Evolutionary conservation across 768 basidiomycete genomes (phyloP).

Genomic region (Cyathus striatus): DNA sequence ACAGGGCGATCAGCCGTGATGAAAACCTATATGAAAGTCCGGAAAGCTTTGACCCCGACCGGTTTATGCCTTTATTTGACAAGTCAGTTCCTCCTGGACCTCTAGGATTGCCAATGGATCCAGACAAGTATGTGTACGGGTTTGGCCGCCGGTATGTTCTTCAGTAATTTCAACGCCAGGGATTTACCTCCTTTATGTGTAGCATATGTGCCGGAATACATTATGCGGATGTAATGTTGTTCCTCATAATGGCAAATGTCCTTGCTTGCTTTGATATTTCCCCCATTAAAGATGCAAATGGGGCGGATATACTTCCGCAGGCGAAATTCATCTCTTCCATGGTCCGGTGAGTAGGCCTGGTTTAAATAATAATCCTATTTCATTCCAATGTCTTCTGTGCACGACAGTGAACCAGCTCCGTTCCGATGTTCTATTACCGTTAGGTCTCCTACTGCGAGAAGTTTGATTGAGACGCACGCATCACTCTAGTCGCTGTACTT

Average conservation of each 20-base stretch:
- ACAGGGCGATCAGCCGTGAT: conserved; percentile 1
- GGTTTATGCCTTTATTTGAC: conserved; percentile 20
- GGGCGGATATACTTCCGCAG: neutral
- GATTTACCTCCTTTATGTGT: neutral
- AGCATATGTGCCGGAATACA: conserved; percentile 1
- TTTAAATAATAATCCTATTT: too few relatives aligned
- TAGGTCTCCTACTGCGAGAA: too few relatives aligned
- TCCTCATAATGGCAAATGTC: neutral
- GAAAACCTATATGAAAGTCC: conserved; percentile 1
- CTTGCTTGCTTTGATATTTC: neutral
- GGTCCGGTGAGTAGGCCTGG: neutral
- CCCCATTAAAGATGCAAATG: neutral
- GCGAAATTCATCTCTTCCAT: neutral
- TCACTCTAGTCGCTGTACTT: too few relatives aligned
- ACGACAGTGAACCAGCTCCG: too few relatives aligned
- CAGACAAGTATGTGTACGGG: conserved; percentile 17
- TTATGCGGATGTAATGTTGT: neutral
- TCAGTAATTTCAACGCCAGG: too few relatives aligned
- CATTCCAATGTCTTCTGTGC: too few relatives aligned
- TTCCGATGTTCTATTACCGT: too few relatives aligned
- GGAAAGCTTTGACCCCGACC: conserved; percentile 18
- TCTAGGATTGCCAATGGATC: conserved; percentile 11
- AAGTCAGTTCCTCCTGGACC: conserved; percentile 12
- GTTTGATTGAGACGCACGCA: too few relatives aligned
- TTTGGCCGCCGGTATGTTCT: conserved; percentile 17